Evolutionary conservation across 2,329 filamentous ascomycete species (phyloP), one percentile per base, ranked within the genome.

Genomic region (Clonostachys sp.): DNA sequence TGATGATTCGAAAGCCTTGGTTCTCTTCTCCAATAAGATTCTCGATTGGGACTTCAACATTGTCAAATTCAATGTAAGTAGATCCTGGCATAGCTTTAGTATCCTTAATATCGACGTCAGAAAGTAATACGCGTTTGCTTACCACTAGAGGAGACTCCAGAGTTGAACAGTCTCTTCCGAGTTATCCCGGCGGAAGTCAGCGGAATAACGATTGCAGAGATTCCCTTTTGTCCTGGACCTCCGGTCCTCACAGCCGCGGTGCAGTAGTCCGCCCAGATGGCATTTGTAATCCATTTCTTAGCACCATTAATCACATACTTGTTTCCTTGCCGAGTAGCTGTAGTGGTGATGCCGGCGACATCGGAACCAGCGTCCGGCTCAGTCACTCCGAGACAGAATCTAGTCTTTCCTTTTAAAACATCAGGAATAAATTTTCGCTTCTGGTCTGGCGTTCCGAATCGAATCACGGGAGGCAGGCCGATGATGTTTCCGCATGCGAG

Each of bases 1-100:
- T 83, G 60, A 95, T 89, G 33, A 94, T 87, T 51, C 85, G 79
- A 60, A 95, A 91, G 7, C 90, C 90, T 71, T 92, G 88, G 73
- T 92, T 82, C 68, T 95, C 89, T 61, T 88, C 73, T 51, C 90
- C 90, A 6, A 95, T 72, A 13, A 95, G 72, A 65, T 94, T 84
- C 61, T 83, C 79, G 0, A 81, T 85, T 0, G 90, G 89, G 1
- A 95, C 89, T 71, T 90, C 90, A 66, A 91, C 89, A 55, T 94
- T 88, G 67, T 91, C 87, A 64, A 89, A 92, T 45, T 89, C 87
- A 58, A 95, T 80, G 63, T 81, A 92, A 4, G 87, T 80, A 0
- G 89, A 94, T 16, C 83, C 90, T 4, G 89, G 89, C 0, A 88
- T 71, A 4, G 88, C 78, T 30, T 30, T 30, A 30, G 24, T 30